Percentiles rank a stretch among this genome's conserved stretches.
Conservation (phyloP, 2,329 filamentous ascomycete species). For the Didymellaceae sp. region DNA sequence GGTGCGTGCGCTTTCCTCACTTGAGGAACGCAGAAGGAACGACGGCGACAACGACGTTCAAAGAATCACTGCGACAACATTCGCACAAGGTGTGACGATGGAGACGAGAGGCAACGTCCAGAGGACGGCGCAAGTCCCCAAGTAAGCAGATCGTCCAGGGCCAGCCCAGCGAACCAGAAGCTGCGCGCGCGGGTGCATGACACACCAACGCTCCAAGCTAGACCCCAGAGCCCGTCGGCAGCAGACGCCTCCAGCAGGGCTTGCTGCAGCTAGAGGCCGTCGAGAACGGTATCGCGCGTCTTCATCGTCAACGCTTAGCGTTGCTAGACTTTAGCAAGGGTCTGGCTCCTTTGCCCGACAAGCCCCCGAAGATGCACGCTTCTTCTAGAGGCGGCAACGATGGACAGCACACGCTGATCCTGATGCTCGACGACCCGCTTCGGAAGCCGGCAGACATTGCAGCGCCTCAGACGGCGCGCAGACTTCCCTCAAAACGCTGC, state of each 20-base stretch:
- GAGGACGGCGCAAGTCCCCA: constrained; percentile 21
- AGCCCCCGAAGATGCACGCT: constrained; percentile 19
- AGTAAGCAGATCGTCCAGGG: constrained; percentile 25
- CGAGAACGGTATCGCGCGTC: constrained; percentile 26
- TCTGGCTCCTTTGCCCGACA: constrained; percentile 21
- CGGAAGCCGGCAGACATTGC: constrained; percentile 23
- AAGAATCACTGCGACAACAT: constrained; percentile 5
- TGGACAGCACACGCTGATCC: constrained; percentile 21
- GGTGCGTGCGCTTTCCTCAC: constrained; percentile 9
- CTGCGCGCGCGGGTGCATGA: constrained; percentile 36
- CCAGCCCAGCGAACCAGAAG: constrained; percentile 35
- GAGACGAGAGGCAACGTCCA: constrained; percentile 21
- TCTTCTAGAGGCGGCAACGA: constrained; percentile 24
- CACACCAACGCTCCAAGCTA: constrained; percentile 36
- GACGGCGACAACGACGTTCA: neutral
- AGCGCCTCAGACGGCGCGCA: constrained; percentile 8
- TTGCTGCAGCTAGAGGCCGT: constrained; percentile 27
- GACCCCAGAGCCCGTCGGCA: constrained; percentile 23
- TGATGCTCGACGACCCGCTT: constrained; percentile 21
- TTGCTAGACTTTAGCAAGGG: constrained; percentile 25
- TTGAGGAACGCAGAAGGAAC: constrained; percentile 1
- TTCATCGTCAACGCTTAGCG: constrained; percentile 25
- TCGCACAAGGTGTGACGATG: constrained; percentile 14
- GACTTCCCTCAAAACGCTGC: constrained; percentile 5
- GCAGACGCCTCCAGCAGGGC: constrained; percentile 18